Evolutionary conservation across 140 eudicot genomes (phyloP), one percentile per base, ranked within the genome.

Genomic region (Erigeron philadelphicus): DNA sequence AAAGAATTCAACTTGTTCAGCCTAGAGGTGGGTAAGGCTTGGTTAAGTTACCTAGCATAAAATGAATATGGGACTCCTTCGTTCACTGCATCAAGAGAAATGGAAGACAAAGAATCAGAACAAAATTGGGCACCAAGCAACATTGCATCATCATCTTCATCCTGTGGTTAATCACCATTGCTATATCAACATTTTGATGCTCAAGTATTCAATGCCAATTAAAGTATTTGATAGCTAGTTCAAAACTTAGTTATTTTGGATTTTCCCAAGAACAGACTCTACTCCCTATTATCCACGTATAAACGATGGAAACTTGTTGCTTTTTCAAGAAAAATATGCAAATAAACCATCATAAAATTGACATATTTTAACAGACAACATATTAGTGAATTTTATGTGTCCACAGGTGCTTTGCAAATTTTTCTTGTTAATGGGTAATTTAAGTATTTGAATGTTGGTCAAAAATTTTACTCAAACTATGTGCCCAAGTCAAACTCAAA

Each of bases 71-170:
- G 79, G 17, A 72, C 73, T 23, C 95, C 95, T 76, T 73, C 56
- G 17, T 80, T 76, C n/a, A 80, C 90, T 53, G 86, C 84, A 71
- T 84, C 87, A 43, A 72, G 83, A 66, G 96, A 88, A 75, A 93
- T 71, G 47, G 96, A 81, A 73, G 95, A 81, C 75, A 93, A 85
- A 16, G 93, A 79, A 80, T 93, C 98, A 25, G 93, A 84, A 67
- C 93, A 93, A 52, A 88, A 93, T 57, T 93, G 95, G 61, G 98
- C 98, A 67, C 82, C 90, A 61, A 92, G 68, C 54, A 92, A 84
- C 89, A 92, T 86, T 35, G 98, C 98, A 72, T 93, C 98, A 84
- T 93, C 90, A 72, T 93, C 95, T 81, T 86, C 90, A 80, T 93
- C 96, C 98, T 93, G 82, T 77, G n/a, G 19, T 54, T 56, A 25